Evolutionary conservation across 2,329 filamentous ascomycete genomes (phyloP), one percentile per base, ranked within the genome.

Genomic region (Neofusicoccum sp.): DNA sequence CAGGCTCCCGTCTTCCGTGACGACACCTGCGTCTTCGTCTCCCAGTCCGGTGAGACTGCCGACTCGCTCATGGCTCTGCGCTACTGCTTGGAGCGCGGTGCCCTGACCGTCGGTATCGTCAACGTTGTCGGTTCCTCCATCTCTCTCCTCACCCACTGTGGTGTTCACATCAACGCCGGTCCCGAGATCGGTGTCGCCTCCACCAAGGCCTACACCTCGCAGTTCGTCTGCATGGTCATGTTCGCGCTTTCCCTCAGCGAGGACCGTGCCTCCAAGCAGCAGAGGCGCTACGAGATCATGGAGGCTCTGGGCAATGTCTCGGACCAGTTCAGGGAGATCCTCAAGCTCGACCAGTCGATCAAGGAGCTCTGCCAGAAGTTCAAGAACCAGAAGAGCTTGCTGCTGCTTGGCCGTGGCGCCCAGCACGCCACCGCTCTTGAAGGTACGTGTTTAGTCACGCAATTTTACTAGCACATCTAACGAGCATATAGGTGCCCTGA

Each of bases 171-270:
- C 83, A 99, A 99, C 79, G 95, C 95, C 68, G 95, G 95, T 61
- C 95, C 95, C 58, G 95, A 99, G 78, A 98, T 99, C 65, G 95
- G 95, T 87, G 95, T 99, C 66, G 95, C 95, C 63, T 98, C 93
- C 48, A 99, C 95, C 78, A 99, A 99, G 84, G 95, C 95, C 40
- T 99, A 99, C 82, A 99, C 95, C 12, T 98, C 95, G 48, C 95
- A 99, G 77, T 99, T 98, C 78, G 91, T 99, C 73, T 96, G 95
- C 76, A 97, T 99, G 92, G 90, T 98, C 80, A 99, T 99, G 95
- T 98, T 99, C 72, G 95, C 95, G 6, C 83, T 99, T 65, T 97
- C 93, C 31, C 86, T 99, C 62, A 95, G 91, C 72, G 95, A 99
- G 80, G 95, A 99, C 78, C 91, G 95, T 69, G 91, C 93, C 43